Evolutionary conservation across 2,329 filamentous ascomycete genomes (phyloP), one percentile per base, ranked within the genome.

Genomic region (Pseudopithomyces maydicus): DNA sequence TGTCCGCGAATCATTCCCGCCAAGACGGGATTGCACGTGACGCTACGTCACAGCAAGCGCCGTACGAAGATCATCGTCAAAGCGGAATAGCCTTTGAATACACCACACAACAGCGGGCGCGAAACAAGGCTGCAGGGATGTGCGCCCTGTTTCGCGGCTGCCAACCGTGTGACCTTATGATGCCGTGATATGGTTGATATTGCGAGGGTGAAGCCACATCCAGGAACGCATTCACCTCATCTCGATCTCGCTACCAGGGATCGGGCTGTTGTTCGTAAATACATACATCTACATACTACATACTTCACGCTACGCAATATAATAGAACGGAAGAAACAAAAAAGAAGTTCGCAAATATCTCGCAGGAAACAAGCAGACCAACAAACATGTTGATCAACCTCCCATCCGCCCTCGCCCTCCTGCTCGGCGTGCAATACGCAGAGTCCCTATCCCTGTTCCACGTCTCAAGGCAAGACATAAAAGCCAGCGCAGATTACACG

Each of bases 401-500:
- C 17, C 44, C 44, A n/a, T 14, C 44, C 2, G 44, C 44, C 6
- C 17, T 47, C 4, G 7, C 35, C 1, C 17, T 47, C 26, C 29
- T 47, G n/a, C n/a, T 48, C n/a, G 3, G 15, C 11, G 15, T 29
- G 14, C 43, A 7, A 33, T 46, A 32, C 11, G 20, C 22, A 8
- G 47, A 15, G 10, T 41, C 19, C 32, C 20, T 22, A 3, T n/a
- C 29, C 19, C 22, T n/a, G 2, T 43, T 44, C n/a, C 12, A 20
- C 17, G 15, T 20, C 15, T 3, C 12, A n/a, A 8, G 20, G 35
- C 8, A 35, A 29, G 19, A 35, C 6, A 11, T 49, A n/a, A 15
- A 58, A 23, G 53, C 60, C 11, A 50, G 60, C 11, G 45, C 58
- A 2, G 56, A 68, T 29, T 84, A 82, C 59, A 80, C 78, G 1